Evolutionary conservation across 1,284 basidiomycete genomes (phyloP), one percentile per base, ranked within the genome.

Genomic region (Heterobasidion irregulare): DNA sequence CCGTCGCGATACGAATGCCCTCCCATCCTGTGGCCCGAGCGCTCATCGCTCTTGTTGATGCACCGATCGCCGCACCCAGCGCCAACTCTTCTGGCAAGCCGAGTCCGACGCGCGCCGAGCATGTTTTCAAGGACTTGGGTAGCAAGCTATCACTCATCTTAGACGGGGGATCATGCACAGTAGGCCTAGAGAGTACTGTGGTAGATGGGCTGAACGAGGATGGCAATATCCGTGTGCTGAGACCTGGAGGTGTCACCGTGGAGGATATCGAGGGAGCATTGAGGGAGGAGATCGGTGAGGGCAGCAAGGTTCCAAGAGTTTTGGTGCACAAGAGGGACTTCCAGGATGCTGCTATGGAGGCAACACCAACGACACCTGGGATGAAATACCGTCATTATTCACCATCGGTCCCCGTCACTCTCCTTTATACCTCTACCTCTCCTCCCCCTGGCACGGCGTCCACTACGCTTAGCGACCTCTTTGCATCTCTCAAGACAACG

Each of bases 381-480:
- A 98, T 98, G 95, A 99, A 99, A 72, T 99, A 99, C 69, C 82
- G 90, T 53, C 97, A 99, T 72, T 99, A 99, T 68, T 91, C 94
- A 32, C 96, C 96, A 1, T 75, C 84, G 1, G 84, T 93, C 10
- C 92, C 93, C 2, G 89, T 95, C 18, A 83, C 82, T 32, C 76
- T 97, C 7, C 72, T 96, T 33, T 74, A 82, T 56, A 84, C 86
- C 53, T 70, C 76, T 16, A 54, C 64, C 34, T 74, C 75, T 45
- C 73, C 79, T 6, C 43, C 57, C 8, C 19, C 48, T 6, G 32
- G 32, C 34, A 70, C 65, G 8, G 57, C 61, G 15, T 57, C 64
- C 26, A 61, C 68, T 4, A 62, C 73, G 2, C 56, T 72, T 12
- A 60, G 66, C 8, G 58, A 68, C 1, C 76, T 81, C 47, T 63